Base-by-base conservation (phyloP, 768 basidiomycete genomes). In the Kwoniella sp. region DNA sequence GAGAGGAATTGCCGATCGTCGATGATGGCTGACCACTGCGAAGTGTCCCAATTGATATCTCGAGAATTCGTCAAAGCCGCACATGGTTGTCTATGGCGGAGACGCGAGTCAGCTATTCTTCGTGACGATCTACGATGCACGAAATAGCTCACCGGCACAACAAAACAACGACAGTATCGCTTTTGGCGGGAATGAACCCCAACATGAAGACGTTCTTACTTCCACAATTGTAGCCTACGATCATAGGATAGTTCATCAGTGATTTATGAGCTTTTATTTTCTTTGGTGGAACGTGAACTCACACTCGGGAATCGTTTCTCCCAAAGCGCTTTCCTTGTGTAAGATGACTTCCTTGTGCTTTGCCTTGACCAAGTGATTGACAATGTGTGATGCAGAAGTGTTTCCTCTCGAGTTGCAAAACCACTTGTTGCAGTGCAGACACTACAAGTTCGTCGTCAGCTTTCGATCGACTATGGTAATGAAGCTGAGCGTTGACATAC, bases 141-240 rank as follows among this genome's bases (percentile, higher is more conserved):
- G 15, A 21, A n/a, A n/a, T n/a, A 21, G 83, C 90, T 66, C 74
- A 94, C 93, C 95, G 89, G 78, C 94, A 99, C 19, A 99, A 85
- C 19, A 99, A 84, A 33, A 99, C 95, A 36, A 99, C 96, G 40
- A 99, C 96, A 4, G 96, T 98, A 76, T 99, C 96, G 76, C 91
- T 92, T 83, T 99, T 99, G 21, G 96, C 96, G 2, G 96, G 96
- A 73, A 99, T 99, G 75, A 99, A 99, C 2, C 96, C 96, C 19
- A 99, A 86, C 90, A 97, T 93, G 77, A 99, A 99, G 13, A 98
- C 96, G 76, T 99, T 99, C 82, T 96, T 97, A 83, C 91, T 94
- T 17, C 96, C 96, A 76, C 96, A 99, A 75, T 93, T 94, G 83
- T 99, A 99, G 80, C 78, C 78, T 79, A 40, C 30, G 10, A 17